Percentiles rank a stretch among this genome's conserved stretches.
These are phyloP conservation scores for Gastrolobium villosum DNA, from an alignment of 306 rosid genomes.

Conservation along the genomic window DNA sequence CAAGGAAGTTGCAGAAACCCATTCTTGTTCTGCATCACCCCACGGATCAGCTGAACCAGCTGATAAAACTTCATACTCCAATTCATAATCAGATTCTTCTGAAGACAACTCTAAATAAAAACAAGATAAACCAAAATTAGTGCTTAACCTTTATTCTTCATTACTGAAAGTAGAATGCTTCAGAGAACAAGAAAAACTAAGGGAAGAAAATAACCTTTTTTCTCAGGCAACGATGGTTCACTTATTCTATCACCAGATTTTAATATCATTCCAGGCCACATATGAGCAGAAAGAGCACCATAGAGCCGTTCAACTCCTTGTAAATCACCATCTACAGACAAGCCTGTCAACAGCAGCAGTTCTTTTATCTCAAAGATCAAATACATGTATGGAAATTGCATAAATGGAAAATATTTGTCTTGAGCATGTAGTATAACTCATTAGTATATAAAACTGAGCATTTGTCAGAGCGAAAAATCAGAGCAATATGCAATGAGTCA, in stretches of 20 bases:
- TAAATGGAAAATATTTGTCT: neutral
- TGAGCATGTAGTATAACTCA: neutral
- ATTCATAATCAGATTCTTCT: constrained; percentile 78
- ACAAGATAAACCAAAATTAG: constrained; percentile 39
- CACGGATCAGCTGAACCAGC: constrained; percentile 72
- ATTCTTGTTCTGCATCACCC: constrained; percentile 62
- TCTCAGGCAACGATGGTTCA: constrained; percentile 59
- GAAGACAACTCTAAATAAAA: constrained; percentile 62
- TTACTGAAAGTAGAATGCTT: neutral
- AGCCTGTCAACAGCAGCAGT: constrained; percentile 57
- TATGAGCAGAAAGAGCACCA: constrained; percentile 81
- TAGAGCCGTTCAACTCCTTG: constrained; percentile 79
- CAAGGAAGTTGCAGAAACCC: constrained; percentile 59
- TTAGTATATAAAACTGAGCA: constrained; percentile 20
- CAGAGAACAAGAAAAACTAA: constrained; percentile 10
- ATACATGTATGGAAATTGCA: neutral
- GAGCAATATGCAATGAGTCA: constrained; percentile 6
- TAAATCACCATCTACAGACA: constrained; percentile 75
- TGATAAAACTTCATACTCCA: constrained; percentile 70
- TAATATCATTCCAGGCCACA: constrained; percentile 86
- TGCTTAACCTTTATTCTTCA: constrained; percentile 10
- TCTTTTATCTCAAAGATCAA: constrained; percentile 7
- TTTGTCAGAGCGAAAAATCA: constrained; percentile 13
- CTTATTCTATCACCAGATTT: constrained; percentile 71
- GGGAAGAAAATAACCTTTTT: constrained; percentile 59